Percentiles rank a stretch among this genome's conserved stretches.
Conservation (phyloP, 495 filamentous ascomycete genomes). For the Neurospora sp. region DNA sequence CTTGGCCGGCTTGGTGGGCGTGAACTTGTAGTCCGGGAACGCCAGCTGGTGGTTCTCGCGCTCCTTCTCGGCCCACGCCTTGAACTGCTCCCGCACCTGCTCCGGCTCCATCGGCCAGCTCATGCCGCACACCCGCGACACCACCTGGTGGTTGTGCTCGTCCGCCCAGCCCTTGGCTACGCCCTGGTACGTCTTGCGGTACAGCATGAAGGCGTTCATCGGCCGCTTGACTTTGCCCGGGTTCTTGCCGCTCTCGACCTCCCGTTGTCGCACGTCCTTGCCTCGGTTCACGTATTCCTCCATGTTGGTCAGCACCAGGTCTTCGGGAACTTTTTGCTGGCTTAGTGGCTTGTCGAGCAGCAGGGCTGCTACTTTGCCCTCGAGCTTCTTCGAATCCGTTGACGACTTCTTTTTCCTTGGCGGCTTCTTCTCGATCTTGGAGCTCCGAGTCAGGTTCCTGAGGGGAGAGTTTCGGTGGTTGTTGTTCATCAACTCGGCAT, state of each 20-base stretch:
- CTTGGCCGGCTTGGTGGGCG: conserved; percentile 63
- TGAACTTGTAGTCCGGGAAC: conserved; percentile 92
- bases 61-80: conserved; percentile 70
- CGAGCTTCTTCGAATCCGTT: not conserved
- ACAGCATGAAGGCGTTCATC: conserved; percentile 99
- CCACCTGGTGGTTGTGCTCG: conserved; percentile 90
- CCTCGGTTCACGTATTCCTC: conserved; percentile 69
- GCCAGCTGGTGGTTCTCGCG: conserved; percentile 75
- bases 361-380: conserved; percentile 33
- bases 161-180: conserved; percentile 71
- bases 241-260: conserved; percentile 58
- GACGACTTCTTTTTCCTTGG: conserved; percentile 30
- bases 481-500: conserved; percentile 20
- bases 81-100: conserved; percentile 66
- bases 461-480: conserved; percentile 2
- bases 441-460: conserved; percentile 13
- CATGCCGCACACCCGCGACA: conserved; percentile 71
- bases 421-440: conserved; percentile 25
- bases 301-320: conserved; percentile 60
- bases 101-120: conserved; percentile 79
- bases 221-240: conserved; percentile 75
- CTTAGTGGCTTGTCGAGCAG: conserved; percentile 63
- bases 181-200: conserved; percentile 85
- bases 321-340: conserved; percentile 45
- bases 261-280: conserved; percentile 49